These are phyloP conservation scores for Cladorrhinum sp. DNA, from an alignment of 2,329 filamentous ascomycete genomes.

Conservation along the genomic window DNA sequence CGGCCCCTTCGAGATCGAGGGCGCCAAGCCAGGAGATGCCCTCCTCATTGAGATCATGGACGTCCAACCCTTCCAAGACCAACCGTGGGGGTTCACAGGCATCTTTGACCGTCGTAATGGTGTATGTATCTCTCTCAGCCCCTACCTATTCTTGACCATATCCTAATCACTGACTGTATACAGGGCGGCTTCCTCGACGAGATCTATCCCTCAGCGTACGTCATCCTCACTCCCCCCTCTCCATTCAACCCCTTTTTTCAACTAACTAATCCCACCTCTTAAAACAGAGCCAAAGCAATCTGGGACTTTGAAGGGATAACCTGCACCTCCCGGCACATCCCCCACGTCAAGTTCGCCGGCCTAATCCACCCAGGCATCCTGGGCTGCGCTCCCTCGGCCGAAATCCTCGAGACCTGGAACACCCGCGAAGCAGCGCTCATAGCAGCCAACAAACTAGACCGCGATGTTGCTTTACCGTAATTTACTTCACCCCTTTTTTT, in stretches of 20 bases:
- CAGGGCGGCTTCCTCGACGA: slow-evolving; percentile 81
- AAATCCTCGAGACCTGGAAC: slow-evolving; percentile 81
- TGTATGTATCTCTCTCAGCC: slow-evolving; percentile 9
- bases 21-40: slow-evolving; percentile 79
- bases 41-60: slow-evolving; percentile 89
- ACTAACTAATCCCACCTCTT: background rate
- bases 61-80: slow-evolving; percentile 80
- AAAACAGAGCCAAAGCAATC: slow-evolving; percentile 50
- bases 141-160: background rate
- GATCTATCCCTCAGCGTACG: slow-evolving; percentile 76
- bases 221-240: slow-evolving; percentile 6
- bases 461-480: slow-evolving; percentile 69
- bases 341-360: slow-evolving; percentile 81
- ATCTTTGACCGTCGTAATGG: slow-evolving; percentile 79
- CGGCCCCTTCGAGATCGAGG: slow-evolving; percentile 83
- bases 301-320: slow-evolving; percentile 60
- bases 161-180: background rate
- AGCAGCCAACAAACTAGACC: slow-evolving; percentile 60
- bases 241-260: background rate
- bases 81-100: slow-evolving; percentile 88
- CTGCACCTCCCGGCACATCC: slow-evolving; percentile 82
- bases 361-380: slow-evolving; percentile 91
- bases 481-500: background rate
- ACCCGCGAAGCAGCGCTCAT: slow-evolving; percentile 78
- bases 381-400: slow-evolving; percentile 78